Evolutionary conservation across 2,329 filamentous ascomycete species (phyloP).

Genomic region (Monosporascus sp.): DNA sequence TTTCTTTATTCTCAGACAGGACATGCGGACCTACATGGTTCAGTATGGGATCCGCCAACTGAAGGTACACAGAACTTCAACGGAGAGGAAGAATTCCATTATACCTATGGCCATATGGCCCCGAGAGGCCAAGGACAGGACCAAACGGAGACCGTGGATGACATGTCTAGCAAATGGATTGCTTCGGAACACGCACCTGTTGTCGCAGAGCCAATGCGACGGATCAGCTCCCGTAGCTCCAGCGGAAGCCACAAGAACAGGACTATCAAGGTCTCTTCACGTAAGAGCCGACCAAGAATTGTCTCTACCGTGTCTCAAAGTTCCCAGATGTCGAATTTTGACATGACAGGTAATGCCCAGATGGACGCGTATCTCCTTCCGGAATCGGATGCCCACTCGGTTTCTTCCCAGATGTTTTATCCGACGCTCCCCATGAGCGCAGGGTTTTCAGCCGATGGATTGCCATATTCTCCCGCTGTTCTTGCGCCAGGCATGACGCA

Average conservation of each 20-base stretch:
- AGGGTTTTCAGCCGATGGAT: conserved; percentile 37
- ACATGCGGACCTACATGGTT: conserved; percentile 51
- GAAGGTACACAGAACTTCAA: conserved; percentile 58
- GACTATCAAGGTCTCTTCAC: conserved; percentile 35
- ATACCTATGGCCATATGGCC: conserved; percentile 50
- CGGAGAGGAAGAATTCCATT: conserved; percentile 53
- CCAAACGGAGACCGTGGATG: conserved; percentile 41
- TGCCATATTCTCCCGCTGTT: conserved; percentile 37
- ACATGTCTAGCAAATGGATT: conserved; percentile 44
- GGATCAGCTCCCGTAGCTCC: conserved; percentile 39
- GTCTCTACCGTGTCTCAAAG: conserved; percentile 44
- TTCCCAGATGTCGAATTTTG: conserved; percentile 45
- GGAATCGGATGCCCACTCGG: conserved; percentile 42
- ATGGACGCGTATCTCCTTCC: conserved; percentile 48
- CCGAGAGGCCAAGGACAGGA: conserved; percentile 43
- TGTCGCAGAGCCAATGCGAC: conserved; percentile 39
- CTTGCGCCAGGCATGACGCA: conserved; percentile 37
- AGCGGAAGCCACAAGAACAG: conserved; percentile 40
- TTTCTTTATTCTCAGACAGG: conserved; percentile 57
- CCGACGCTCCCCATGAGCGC: conserved; percentile 40
- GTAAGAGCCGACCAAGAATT: conserved; percentile 38
- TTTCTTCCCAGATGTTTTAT: conserved; percentile 48
- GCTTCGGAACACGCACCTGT: conserved; percentile 29
- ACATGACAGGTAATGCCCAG: conserved; percentile 48
- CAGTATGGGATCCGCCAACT: conserved; percentile 51